Conservation (phyloP, 345 rosid genomes). For the Camelina laxa region DNA sequence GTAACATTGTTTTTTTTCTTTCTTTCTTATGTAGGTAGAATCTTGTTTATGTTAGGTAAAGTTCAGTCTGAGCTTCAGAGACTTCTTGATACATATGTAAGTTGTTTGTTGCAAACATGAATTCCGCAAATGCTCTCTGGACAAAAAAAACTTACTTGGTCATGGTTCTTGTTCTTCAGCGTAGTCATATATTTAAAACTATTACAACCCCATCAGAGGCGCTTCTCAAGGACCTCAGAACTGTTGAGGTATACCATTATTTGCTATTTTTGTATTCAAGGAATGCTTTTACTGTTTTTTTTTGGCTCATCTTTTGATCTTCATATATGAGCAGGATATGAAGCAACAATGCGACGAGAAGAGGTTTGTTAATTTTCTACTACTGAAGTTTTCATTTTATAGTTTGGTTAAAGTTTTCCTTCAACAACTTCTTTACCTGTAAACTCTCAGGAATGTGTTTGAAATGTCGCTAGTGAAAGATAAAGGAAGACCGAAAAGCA, state of each 20-base stretch:
- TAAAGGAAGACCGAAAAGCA: conserved; percentile 72
- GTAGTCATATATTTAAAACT: conserved; percentile 74
- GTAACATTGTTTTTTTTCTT: conserved; percentile 18
- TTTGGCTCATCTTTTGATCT: conserved; percentile 19
- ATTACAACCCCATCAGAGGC: conserved; percentile 93
- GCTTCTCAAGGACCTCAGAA: conserved; percentile 90
- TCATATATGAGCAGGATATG: conserved; percentile 77
- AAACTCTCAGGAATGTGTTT: conserved; percentile 65
- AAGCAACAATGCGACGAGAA: conserved; percentile 96
- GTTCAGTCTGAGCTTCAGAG: conserved; percentile 87
- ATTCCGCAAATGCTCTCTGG: not conserved
- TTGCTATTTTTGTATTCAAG: conserved; percentile 5
- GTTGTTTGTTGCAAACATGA: conserved; percentile 42
- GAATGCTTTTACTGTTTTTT: conserved; percentile 4
- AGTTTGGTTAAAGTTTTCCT: conserved; percentile 18
- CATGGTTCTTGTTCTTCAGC: conserved; percentile 55
- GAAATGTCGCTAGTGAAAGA: conserved; percentile 81
- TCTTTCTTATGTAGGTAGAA: conserved; percentile 57
- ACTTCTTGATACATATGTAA: conserved; percentile 90
- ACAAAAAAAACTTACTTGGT: conserved; percentile 15
- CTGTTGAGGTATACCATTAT: conserved; percentile 73
- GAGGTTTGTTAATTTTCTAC: conserved; percentile 56
- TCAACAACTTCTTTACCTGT: conserved; percentile 23
- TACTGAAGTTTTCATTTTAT: conserved; percentile 18
- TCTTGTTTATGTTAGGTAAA: conserved; percentile 75